Conservation (phyloP, 345 rosid genomes). For the Syzygium oleosum region DNA sequence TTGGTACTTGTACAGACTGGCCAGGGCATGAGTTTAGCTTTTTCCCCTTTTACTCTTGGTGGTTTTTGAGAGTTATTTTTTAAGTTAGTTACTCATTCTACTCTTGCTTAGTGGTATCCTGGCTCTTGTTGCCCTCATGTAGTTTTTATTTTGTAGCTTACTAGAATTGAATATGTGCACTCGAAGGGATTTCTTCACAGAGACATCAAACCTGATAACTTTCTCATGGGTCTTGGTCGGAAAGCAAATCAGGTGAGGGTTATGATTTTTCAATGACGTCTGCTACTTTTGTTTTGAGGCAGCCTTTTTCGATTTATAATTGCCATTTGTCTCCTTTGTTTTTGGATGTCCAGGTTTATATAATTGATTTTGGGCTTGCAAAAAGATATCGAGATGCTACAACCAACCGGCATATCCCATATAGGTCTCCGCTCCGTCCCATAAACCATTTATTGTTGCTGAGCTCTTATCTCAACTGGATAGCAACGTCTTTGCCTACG, state of each 20-base stretch:
- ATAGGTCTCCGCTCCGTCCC: constrained; percentile 30
- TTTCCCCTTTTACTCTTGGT: background rate
- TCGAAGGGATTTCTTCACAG: constrained; percentile 81
- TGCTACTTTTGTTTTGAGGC: background rate
- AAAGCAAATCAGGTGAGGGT: constrained; percentile 66
- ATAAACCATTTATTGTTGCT: background rate
- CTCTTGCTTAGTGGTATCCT: background rate
- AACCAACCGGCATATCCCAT: constrained; percentile 78
- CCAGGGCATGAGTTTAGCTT: background rate
- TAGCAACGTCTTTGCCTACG: background rate
- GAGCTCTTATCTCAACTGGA: background rate
- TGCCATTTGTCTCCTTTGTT: background rate
- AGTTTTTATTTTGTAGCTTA: constrained; percentile 29
- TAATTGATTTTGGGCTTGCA: constrained; percentile 90
- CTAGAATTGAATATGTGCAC: constrained; percentile 75
- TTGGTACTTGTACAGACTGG: background rate
- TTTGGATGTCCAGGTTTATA: constrained; percentile 47
- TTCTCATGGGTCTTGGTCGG: constrained; percentile 80
- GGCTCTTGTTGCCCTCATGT: background rate
- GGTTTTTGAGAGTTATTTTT: background rate
- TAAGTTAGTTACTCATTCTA: background rate
- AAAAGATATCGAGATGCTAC: constrained; percentile 75
- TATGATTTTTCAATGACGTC: background rate
- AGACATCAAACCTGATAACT: constrained; percentile 90
- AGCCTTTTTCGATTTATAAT: background rate